These are phyloP conservation scores for Phalaenopsis aphrodite DNA, from an alignment of 106 monocot species.

Conservation along the genomic window DNA sequence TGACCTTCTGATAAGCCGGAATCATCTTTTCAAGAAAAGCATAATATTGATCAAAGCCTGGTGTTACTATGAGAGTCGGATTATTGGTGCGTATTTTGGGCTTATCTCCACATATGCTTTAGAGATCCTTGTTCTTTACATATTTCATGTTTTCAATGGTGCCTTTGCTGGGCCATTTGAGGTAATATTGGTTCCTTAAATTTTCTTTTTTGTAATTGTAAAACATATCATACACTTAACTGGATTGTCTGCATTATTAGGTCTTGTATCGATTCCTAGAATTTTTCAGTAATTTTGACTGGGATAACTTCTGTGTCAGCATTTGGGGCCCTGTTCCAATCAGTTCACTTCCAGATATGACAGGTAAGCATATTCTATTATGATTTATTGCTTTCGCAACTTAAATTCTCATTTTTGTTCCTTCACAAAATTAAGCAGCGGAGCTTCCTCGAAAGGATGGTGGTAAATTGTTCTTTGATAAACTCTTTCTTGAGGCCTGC, in stretches of 20 bases:
- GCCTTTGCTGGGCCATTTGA: slow-evolving; percentile 93
- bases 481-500: slow-evolving; percentile 46
- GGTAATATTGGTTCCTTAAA: slow-evolving; percentile 34
- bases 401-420: background rate
- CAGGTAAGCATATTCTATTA: slow-evolving; percentile 19
- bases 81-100: slow-evolving; percentile 95
- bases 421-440: slow-evolving; percentile 22
- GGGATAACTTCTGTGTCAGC: slow-evolving; percentile 94
- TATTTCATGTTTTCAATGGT: slow-evolving; percentile 93
- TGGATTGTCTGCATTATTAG: slow-evolving; percentile 25
- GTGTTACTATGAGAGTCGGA: slow-evolving; percentile 95
- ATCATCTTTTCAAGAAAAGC: slow-evolving; percentile 92
- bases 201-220: background rate
- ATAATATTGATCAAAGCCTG: slow-evolving; percentile 94
- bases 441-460: slow-evolving; percentile 48
- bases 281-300: slow-evolving; percentile 98
- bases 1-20: slow-evolving; percentile 60
- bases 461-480: slow-evolving; percentile 40
- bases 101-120: slow-evolving; percentile 97
- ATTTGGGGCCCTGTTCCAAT: slow-evolving; percentile 63
- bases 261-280: slow-evolving; percentile 94
- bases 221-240: background rate
- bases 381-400: background rate
- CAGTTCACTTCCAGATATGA: slow-evolving; percentile 58
- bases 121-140: slow-evolving; percentile 92